Evolutionary conservation across 2,329 filamentous ascomycete genomes (phyloP).

Genomic region (Aspergillus viridinutans): DNA sequence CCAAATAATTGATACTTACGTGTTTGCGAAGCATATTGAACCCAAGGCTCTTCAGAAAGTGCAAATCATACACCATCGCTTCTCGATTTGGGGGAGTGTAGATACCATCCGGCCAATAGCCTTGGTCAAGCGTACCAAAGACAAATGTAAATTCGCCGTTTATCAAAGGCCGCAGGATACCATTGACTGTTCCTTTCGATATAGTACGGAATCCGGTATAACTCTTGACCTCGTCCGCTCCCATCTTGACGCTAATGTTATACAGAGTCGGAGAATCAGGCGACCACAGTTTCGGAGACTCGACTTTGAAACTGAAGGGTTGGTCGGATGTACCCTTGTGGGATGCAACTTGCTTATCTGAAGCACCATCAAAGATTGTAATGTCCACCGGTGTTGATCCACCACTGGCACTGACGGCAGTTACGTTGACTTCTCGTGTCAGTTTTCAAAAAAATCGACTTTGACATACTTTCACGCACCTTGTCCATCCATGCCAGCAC

Average conservation of each 20-base stretch:
- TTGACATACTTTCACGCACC: constrained; percentile 32
- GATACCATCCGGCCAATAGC: constrained; percentile 67
- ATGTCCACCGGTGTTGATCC: constrained; percentile 37
- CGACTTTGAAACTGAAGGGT: constrained; percentile 53
- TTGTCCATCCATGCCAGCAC: constrained; percentile 53
- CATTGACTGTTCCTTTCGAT: constrained; percentile 52
- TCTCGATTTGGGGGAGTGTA: constrained; percentile 62
- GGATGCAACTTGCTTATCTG: constrained; percentile 41
- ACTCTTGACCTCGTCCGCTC: constrained; percentile 54
- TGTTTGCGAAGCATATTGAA: constrained; percentile 71
- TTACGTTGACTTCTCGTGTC: constrained; percentile 48
- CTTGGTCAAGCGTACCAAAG: constrained; percentile 67
- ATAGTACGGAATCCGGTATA: constrained; percentile 69
- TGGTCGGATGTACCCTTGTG: constrained; percentile 45
- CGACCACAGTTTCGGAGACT: constrained; percentile 59
- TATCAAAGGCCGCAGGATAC: constrained; percentile 57
- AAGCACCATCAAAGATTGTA: constrained; percentile 29
- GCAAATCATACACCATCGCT: constrained; percentile 64
- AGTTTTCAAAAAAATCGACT: neutral
- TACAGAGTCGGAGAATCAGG: constrained; percentile 61
- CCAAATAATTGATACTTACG: constrained; percentile 37
- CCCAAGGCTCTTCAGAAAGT: constrained; percentile 61
- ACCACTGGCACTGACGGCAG: constrained; percentile 47
- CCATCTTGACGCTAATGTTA: constrained; percentile 55
- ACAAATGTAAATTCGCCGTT: constrained; percentile 67